Percentiles rank a stretch among this genome's conserved stretches.
Evolutionary conservation across 2,329 filamentous ascomycete species (phyloP).

Genomic region (Penicillium aurantiogriseum): DNA sequence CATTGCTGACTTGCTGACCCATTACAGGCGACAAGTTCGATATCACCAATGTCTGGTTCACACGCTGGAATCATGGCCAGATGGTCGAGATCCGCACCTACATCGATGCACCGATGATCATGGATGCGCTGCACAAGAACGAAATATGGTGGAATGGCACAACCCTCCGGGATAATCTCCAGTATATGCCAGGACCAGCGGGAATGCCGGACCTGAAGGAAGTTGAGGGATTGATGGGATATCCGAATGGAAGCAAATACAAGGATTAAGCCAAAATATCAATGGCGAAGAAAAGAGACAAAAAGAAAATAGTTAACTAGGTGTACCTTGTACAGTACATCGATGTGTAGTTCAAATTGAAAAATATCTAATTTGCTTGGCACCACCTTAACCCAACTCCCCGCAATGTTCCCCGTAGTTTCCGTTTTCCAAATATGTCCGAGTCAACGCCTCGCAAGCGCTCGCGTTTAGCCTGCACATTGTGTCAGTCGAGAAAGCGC

Average conservation of each 20-base stretch:
- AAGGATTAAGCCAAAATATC: slow-evolving; percentile 7
- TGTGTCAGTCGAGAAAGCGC: slow-evolving; percentile 56
- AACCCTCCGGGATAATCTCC: slow-evolving; percentile 27
- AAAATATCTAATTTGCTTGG: slow-evolving; percentile 7
- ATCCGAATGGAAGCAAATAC: slow-evolving; percentile 31
- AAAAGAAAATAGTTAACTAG: background rate
- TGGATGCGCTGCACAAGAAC: slow-evolving; percentile 32
- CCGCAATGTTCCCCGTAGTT: slow-evolving; percentile 3
- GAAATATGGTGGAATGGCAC: slow-evolving; percentile 37
- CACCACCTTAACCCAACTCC: background rate
- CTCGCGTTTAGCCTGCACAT: slow-evolving; percentile 49
- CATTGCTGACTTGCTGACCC: slow-evolving; percentile 1
- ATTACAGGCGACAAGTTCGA: slow-evolving; percentile 30
- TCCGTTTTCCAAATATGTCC: slow-evolving; percentile 22
- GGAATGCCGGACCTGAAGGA: slow-evolving; percentile 33
- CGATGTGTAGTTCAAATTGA: background rate
- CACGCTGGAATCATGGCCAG: slow-evolving; percentile 30
- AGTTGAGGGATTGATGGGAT: slow-evolving; percentile 28
- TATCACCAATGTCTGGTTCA: slow-evolving; percentile 37
- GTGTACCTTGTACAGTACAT: background rate
- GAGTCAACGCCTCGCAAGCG: slow-evolving; percentile 37
- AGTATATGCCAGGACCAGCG: slow-evolving; percentile 34
- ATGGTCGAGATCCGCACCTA: slow-evolving; percentile 38
- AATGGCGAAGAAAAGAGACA: background rate
- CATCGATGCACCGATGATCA: slow-evolving; percentile 31